A percentile compares a stretch with the other conserved stretches of the same genome.
These are phyloP conservation scores for Wallacemonas sp. DNA, from an alignment of 208 protist genomes.

Conservation along the genomic window DNA sequence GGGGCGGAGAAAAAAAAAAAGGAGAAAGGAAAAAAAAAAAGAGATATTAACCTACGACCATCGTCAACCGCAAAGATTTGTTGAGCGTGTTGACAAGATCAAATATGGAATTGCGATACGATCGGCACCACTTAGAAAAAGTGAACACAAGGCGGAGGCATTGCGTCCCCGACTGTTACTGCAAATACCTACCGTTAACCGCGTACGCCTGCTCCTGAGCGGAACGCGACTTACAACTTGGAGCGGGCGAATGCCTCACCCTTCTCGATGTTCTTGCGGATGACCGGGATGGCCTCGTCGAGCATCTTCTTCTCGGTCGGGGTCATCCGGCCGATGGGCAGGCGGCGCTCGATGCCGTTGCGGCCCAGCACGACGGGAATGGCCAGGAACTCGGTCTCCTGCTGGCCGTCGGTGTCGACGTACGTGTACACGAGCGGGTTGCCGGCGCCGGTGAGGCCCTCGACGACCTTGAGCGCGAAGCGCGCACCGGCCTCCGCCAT, in stretches of 20 bases:
- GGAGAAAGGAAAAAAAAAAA: no score
- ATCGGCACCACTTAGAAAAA: no score
- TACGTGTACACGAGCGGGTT: conserved; percentile 69
- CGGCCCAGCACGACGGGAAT: conserved; percentile 75
- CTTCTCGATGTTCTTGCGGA: conserved; percentile 83
- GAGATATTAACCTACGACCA: no score
- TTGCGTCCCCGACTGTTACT: neutral
- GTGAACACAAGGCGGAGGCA: neutral
- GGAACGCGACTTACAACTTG: conserved; percentile 54
- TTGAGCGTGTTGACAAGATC: no score
- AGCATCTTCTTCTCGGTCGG: conserved; percentile 39
- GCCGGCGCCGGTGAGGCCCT: conserved; percentile 60
- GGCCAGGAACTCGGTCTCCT: conserved; percentile 68
- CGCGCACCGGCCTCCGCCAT: conserved; percentile 92
- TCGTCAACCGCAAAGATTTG: no score
- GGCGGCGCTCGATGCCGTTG: conserved; percentile 60
- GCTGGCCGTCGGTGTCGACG: conserved; percentile 61
- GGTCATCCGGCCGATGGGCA: conserved; percentile 70
- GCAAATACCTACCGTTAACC: no score
- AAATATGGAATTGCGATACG: no score
- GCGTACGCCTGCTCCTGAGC: neutral
- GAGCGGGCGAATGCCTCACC: conserved; percentile 70
- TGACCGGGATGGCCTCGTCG: conserved; percentile 26
- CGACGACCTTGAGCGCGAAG: conserved; percentile 49
- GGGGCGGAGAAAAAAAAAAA: no score